Percentiles rank a stretch among this genome's conserved stretches.
phyloP scores from a whole-genome alignment of 306 rosid species.

The Sophora flavescens region DNA sequence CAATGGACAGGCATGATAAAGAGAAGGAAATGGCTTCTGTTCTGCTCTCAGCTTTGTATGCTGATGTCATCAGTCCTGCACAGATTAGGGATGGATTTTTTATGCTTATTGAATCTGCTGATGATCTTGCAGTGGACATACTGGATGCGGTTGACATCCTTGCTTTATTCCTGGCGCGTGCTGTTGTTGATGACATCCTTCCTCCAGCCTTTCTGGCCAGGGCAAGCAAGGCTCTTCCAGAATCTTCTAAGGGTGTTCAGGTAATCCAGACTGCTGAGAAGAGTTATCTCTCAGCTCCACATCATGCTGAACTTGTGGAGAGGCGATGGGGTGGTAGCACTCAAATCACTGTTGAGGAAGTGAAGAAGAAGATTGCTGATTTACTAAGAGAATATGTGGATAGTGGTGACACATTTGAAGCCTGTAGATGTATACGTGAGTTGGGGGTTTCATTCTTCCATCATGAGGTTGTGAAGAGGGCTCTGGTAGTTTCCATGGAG shows the following conservation, averaged over 20 bases:
- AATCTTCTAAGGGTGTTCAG: slow-evolving; percentile 89
- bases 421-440: slow-evolving; percentile 94
- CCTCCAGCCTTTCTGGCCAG: slow-evolving; percentile 92
- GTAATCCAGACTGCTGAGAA: slow-evolving; percentile 85
- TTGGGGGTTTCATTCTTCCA: slow-evolving; percentile 95
- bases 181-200: slow-evolving; percentile 96
- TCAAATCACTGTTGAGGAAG: slow-evolving; percentile 93
- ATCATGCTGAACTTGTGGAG: slow-evolving; percentile 98
- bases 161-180: slow-evolving; percentile 95
- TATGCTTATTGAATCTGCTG: slow-evolving; percentile 93
- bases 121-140: slow-evolving; percentile 96
- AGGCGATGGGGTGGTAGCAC: slow-evolving; percentile 99
- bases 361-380: slow-evolving; percentile 89
- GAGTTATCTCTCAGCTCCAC: slow-evolving; percentile 98
- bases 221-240: slow-evolving; percentile 88
- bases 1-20: slow-evolving; percentile 97
- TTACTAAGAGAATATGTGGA: slow-evolving; percentile 84
- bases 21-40: slow-evolving; percentile 99
- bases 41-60: slow-evolving; percentile 91
- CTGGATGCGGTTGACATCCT: slow-evolving; percentile 93
- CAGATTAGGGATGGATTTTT: slow-evolving; percentile 97
- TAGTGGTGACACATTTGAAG: slow-evolving; percentile 83
- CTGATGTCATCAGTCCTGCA: slow-evolving; percentile 87
- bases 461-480: slow-evolving; percentile 98
- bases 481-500: slow-evolving; percentile 92